Evolutionary conservation across 2,329 filamentous ascomycete genomes (phyloP), one percentile per base, ranked within the genome.

Genomic region (Ascochyta viciae-villosae): DNA sequence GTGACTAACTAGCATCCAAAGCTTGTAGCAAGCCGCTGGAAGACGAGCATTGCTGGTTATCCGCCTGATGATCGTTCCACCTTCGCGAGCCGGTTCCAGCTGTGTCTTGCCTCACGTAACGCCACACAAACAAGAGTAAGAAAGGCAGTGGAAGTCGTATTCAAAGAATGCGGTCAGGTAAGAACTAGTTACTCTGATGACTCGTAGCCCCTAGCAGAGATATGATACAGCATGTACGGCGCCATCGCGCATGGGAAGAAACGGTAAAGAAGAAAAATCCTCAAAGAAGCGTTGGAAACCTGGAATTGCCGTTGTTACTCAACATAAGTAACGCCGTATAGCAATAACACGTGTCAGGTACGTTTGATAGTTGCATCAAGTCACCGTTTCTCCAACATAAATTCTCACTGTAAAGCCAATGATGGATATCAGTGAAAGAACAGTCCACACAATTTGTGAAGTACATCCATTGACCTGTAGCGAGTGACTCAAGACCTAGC

Each of bases 171-270:
- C 13, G 10, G 16, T 37, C 9, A 31, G 29, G 47, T 23, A 44
- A 31, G 10, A 33, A 15, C 41, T 19, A 24, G 24, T 16, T n/a
- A 8, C 23, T 34, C 23, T 19, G 38, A 51, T 51, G 53, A 3
- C 40, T 33, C 19, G 38, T 24, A n/a, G 34, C 22, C 23, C 37
- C 38, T 47, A 26, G n/a, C 12, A 51, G 47, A 42, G 47, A 39
- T 56, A 47, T 39, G 37, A 16, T 51, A 51, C 47, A 56, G 47
- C 26, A 55, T 38, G 46, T 38, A 56, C 47, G 47, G 53, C 38
- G 33, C 51, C 8, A 45, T 49, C 7, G 31, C 33, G 43, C 33
- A n/a, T 26, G 34, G 6, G 22, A 22, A 43, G 38, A 39, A 45
- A 23, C 38, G 33, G 47, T 42, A 13, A 43, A 12, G 27, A 42